Base-by-base conservation (phyloP, 2,329 filamentous ascomycete genomes). In the Beauveria pseudobassiana region DNA sequence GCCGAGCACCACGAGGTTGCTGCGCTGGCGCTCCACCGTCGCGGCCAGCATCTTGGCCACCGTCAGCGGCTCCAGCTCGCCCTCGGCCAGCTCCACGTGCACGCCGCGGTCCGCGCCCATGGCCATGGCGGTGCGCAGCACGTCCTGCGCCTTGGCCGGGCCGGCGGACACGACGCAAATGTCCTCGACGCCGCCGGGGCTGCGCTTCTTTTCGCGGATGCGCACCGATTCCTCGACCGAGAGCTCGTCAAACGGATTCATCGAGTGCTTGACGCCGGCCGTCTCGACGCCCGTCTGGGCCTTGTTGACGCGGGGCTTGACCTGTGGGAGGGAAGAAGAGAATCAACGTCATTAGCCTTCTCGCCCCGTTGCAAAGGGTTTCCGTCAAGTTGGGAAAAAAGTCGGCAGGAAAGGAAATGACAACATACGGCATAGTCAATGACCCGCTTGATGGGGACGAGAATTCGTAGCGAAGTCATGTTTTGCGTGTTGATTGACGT, bases 191-290 rank as follows among this genome's bases (percentile, higher is more conserved):
- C 88, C 87, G 66, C 84, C 80, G 20, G 86, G 83, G 20, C 86
- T 85, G 61, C 78, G 76, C 76, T 90, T 89, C 80, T 90, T 89
- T 76, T 98, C 93, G 75, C 95, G 93, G 73, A 99, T 89, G 46
- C 91, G 91, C 57, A 97, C 90, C 57, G 93, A 91, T 80, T 98
- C 95, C 79, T 99, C 95, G 75, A 99, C 87, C 49, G 92, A 96
- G 71, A 99, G 90, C 77, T 99, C 95, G 81, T 99, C 95, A 78
- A 99, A 99, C 22, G 95, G 95, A 82, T 98, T 99, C 86, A 99
- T 93, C 74, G 88, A 93, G 83, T 98, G 93, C 79, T 98, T 98
- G 72, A 98, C 92, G 68, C 90, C 90, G 66, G 88, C 83, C 61
- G 90, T 96, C 78, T 97, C 93, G 77, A 99, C 89, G 72, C 87